These are phyloP conservation scores for Boletus reticulatus DNA, from an alignment of 768 basidiomycete genomes.

Conservation along the genomic window DNA sequence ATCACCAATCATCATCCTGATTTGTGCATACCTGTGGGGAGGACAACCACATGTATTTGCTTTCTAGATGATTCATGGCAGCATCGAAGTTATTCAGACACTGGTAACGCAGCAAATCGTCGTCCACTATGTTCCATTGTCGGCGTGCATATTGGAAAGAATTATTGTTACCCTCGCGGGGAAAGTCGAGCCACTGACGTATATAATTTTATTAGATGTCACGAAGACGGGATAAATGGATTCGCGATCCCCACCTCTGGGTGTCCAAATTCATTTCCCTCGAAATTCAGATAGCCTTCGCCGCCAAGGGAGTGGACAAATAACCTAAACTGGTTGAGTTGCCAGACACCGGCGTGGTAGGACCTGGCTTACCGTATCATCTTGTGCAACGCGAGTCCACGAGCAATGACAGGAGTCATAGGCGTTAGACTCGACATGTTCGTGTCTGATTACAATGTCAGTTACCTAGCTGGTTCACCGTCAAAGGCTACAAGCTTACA, in stretches of 20 bases:
- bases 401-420: constrained; percentile 80
- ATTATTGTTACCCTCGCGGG: constrained; percentile 91
- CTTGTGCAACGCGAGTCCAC: constrained; percentile 93
- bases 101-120: constrained; percentile 81
- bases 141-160: constrained; percentile 97
- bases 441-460: constrained; percentile 54
- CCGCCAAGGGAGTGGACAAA: constrained; percentile 92
- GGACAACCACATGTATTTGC: constrained; percentile 80
- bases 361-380: constrained; percentile 76
- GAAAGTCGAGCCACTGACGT: constrained; percentile 96
- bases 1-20: background rate
- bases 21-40: constrained; percentile 59
- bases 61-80: constrained; percentile 87
- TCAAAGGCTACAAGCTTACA: constrained; percentile 50
- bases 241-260: constrained; percentile 64
- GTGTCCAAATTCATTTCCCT: constrained; percentile 98
- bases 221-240: background rate
- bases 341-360: background rate
- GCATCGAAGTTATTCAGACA: constrained; percentile 93
- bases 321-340: constrained; percentile 47
- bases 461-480: background rate
- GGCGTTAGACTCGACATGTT: constrained; percentile 89
- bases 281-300: constrained; percentile 97
- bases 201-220: background rate
- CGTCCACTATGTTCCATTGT: constrained; percentile 95